Conservation (phyloP, 805 yeast genomes). For the Saturnispora sanitii region DNA sequence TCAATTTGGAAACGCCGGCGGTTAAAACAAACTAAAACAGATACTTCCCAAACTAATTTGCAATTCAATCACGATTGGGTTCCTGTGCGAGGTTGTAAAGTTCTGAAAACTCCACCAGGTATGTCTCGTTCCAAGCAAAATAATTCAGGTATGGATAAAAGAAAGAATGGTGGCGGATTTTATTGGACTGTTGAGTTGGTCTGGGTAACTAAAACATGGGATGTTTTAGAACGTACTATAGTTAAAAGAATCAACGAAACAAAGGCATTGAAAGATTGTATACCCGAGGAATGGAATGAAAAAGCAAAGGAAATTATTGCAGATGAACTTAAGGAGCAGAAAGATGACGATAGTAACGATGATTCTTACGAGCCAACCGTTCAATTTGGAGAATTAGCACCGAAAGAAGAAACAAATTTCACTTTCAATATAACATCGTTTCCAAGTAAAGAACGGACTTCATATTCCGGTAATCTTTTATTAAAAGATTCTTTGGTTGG, state of each 20-base stretch:
- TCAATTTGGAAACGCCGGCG: constrained; percentile 50
- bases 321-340: too few species aligned
- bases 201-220: constrained; percentile 24
- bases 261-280: constrained; percentile 27
- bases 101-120: constrained; percentile 56
- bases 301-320: constrained; percentile 31
- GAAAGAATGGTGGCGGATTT: constrained; percentile 27
- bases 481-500: constrained; percentile 44
- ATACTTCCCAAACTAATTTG: not conserved
- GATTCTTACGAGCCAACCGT: not conserved
- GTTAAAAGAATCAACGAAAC: constrained; percentile 36
- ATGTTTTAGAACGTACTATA: constrained; percentile 13
- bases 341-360: not conserved
- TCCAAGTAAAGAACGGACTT: constrained; percentile 2
- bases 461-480: constrained; percentile 20
- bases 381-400: too few species aligned
- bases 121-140: constrained; percentile 60
- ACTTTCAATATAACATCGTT: constrained; percentile 6
- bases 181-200: constrained; percentile 80
- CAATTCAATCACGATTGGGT: constrained; percentile 9
- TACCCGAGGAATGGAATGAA: constrained; percentile 26
- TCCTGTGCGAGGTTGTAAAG: constrained; percentile 48
- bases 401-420: not conserved
- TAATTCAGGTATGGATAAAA: constrained; percentile 25
- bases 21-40: constrained; percentile 27